A percentile compares a stretch with the other conserved stretches of the same genome.
These are phyloP conservation scores for Solanum pinnatisectum DNA, from an alignment of 257 asterid species.

Conservation along the genomic window DNA sequence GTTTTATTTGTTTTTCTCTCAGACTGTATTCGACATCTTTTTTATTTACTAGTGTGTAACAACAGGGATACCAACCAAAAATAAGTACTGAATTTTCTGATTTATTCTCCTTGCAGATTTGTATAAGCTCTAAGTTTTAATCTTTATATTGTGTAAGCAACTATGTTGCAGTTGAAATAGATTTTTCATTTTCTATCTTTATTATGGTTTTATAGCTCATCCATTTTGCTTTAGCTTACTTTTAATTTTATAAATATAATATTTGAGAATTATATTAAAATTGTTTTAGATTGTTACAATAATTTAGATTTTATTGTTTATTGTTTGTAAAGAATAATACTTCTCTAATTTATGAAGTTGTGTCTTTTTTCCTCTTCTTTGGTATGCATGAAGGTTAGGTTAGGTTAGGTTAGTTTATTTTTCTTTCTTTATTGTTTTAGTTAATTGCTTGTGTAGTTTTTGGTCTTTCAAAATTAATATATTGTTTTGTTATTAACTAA, in stretches of 20 bases:
- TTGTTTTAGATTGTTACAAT: background rate
- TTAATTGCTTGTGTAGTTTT: background rate
- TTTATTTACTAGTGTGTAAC: slow-evolving; percentile 42
- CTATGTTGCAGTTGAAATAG: background rate
- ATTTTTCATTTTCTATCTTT: background rate
- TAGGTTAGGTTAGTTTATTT: background rate
- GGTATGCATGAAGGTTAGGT: background rate
- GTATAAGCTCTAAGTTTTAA: background rate
- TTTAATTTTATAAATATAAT: background rate
- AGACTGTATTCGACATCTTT: slow-evolving; percentile 45
- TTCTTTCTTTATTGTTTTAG: background rate
- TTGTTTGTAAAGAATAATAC: background rate
- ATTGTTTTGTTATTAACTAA: background rate
- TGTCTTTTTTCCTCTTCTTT: background rate
- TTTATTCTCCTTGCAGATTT: background rate
- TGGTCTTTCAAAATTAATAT: background rate
- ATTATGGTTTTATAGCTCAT: background rate
- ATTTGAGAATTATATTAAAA: background rate
- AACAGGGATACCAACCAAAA: slow-evolving; percentile 42
- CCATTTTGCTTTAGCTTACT: background rate
- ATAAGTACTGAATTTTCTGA: slow-evolving; percentile 33
- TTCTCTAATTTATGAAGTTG: background rate
- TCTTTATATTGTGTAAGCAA: background rate
- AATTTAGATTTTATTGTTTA: background rate
- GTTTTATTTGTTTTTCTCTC: slow-evolving; percentile 30